Evolutionary conservation across 2,329 filamentous ascomycete genomes (phyloP), one percentile per base, ranked within the genome.

Genomic region (Cryphonectria nitschkei): DNA sequence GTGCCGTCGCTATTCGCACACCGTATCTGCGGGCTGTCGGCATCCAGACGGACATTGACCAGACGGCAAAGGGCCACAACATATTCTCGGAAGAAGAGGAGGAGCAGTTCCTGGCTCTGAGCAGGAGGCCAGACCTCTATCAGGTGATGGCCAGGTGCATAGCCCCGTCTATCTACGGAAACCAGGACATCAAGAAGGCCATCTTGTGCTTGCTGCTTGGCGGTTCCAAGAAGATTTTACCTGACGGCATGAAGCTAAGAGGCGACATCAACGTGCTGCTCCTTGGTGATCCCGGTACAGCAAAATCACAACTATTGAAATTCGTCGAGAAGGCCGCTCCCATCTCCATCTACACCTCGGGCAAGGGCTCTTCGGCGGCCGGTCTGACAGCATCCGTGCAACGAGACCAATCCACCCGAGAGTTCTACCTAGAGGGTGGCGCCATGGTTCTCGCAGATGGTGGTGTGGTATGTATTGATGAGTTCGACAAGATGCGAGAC

Each of bases 401-500:
- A 77, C 90, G 96, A 71, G 96, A 99, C 78, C 91, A 93, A 19
- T 92, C 91, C 19, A 98, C 95, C 0, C 89, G 96, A 67, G 96
- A 99, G 80, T 99, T 99, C 81, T 99, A 98, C 78, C 89, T 99
- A 0, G 96, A 99, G 84, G 96, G 96, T 63, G 96, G 96, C 82
- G 96, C 96, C 43, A 98, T 99, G 96, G 96, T 99, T 3, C 89
- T 99, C 26, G 96, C 96, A 4, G 96, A 99, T 75, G 95, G 95
- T 2, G 96, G 96, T 76, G 95, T 98, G 0, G 96, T 98, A 13
- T 98, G 96, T 81, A 99, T 99, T 76, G 96, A 99, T 79, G 96
- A 99, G 82, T 99, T 99, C 79, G 96, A 99, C 84, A 99, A 99
- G 86, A 99, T 99, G 96, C 89, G 96, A 73, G 96, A 99, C 79